These are phyloP conservation scores for Aspergillus hiratsukae DNA, from an alignment of 2,329 filamentous ascomycete species.

Conservation along the genomic window DNA sequence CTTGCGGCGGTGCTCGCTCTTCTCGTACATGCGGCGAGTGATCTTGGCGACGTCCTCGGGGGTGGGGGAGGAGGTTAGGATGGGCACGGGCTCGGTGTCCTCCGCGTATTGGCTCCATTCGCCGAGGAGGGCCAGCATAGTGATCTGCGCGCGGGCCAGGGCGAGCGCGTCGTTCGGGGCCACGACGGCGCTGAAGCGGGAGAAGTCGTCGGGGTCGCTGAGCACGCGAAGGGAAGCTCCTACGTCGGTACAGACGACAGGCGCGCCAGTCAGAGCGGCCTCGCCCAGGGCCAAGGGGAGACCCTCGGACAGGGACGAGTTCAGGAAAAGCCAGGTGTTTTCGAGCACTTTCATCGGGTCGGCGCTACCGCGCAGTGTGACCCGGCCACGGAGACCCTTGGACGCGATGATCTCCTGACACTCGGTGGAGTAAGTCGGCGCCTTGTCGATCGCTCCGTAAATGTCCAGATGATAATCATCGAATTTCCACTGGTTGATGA, in stretches of 20 bases:
- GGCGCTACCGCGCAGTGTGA: constrained; percentile 53
- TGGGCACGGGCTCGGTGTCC: constrained; percentile 41
- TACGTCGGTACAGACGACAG: constrained; percentile 41
- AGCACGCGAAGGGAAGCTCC: constrained; percentile 39
- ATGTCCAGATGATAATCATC: constrained; percentile 59
- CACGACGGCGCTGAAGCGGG: constrained; percentile 58
- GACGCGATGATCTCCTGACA: constrained; percentile 56
- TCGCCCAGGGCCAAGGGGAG: constrained; percentile 44
- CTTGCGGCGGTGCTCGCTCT: constrained; percentile 51
- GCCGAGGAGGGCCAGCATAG: constrained; percentile 57
- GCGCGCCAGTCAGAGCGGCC: constrained; percentile 43
- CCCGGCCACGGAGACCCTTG: constrained; percentile 49
- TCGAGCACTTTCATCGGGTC: constrained; percentile 53
- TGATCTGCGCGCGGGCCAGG: constrained; percentile 59
- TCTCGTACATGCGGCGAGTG: constrained; percentile 57
- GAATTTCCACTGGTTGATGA: constrained; percentile 64
- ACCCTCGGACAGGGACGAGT: constrained; percentile 45
- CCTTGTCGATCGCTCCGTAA: constrained; percentile 60
- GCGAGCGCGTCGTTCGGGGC: constrained; percentile 60
- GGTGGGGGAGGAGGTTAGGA: constrained; percentile 48
- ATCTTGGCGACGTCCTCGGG: constrained; percentile 50
- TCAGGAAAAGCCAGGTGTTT: constrained; percentile 54
- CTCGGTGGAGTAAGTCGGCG: constrained; percentile 57
- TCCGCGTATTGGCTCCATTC: constrained; percentile 58
- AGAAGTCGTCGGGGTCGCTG: constrained; percentile 42